These are phyloP conservation scores for Alternaria alternata DNA, from an alignment of 2,329 filamentous ascomycete genomes.

Conservation along the genomic window DNA sequence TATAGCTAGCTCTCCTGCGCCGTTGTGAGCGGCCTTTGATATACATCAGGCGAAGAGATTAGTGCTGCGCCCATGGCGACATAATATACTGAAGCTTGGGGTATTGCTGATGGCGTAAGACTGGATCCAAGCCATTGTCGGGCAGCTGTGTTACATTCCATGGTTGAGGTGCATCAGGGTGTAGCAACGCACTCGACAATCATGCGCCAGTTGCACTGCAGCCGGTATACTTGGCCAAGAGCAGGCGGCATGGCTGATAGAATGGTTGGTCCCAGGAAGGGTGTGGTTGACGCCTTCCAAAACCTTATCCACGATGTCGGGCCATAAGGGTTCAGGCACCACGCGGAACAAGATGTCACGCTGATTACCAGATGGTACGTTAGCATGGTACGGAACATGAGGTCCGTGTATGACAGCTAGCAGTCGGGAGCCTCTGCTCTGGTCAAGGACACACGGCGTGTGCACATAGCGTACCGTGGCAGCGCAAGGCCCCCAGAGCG, in stretches of 20 bases:
- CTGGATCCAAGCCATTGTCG: constrained; percentile 14
- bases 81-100: not conserved
- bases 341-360: constrained; percentile 28
- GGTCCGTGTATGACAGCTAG: constrained; percentile 38
- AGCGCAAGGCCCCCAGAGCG: constrained; percentile 6
- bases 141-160: constrained; percentile 37
- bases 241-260: constrained; percentile 11
- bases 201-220: constrained; percentile 34
- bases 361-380: constrained; percentile 27
- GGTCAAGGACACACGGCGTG: constrained; percentile 14
- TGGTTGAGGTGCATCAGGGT: constrained; percentile 26
- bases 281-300: constrained; percentile 38
- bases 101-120: constrained; percentile 14
- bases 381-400: constrained; percentile 31
- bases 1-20: constrained; percentile 6
- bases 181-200: constrained; percentile 39
- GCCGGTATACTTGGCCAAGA: constrained; percentile 15
- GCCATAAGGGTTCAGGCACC: constrained; percentile 43
- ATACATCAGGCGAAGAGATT: constrained; percentile 21
- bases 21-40: not conserved
- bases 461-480: constrained; percentile 13
- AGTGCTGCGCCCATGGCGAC: constrained; percentile 11
- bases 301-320: constrained; percentile 48
- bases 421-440: constrained; percentile 25
- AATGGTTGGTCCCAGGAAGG: constrained; percentile 24